A percentile compares a stretch with the other conserved stretches of the same genome.
Evolutionary conservation across 75 land plant species (phyloP).

Genomic region (Selaginella moellendorffii): DNA sequence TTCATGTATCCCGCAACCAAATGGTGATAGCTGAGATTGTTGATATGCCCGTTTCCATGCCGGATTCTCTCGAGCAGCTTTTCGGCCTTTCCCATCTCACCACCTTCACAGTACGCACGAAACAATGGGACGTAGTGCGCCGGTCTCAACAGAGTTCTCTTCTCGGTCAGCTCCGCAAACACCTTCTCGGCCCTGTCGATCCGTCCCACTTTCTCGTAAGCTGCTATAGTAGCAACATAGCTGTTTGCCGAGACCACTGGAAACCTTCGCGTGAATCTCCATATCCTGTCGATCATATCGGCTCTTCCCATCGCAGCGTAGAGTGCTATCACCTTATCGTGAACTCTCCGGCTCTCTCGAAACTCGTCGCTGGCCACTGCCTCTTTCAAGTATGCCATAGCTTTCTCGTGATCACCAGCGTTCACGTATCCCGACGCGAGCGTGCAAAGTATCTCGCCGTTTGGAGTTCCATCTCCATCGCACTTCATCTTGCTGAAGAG

Average conservation of each 20-base stretch:
- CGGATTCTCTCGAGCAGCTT: background rate
- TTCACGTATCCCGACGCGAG: background rate
- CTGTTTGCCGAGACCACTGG: background rate
- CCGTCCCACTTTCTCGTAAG: background rate
- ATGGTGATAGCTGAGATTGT: background rate
- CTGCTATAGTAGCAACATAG: background rate
- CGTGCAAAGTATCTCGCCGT: background rate
- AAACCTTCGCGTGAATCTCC: background rate
- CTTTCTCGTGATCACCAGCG: background rate
- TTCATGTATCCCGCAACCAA: background rate
- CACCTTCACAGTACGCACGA: background rate
- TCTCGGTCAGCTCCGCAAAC: background rate
- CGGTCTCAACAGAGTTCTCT: background rate
- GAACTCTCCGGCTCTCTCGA: background rate
- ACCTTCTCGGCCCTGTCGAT: background rate
- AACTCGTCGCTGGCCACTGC: background rate
- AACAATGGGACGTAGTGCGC: background rate
- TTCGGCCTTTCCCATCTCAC: background rate
- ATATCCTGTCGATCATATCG: background rate
- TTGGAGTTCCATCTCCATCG: background rate
- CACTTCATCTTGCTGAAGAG: background rate
- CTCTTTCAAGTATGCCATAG: background rate
- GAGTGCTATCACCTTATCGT: constrained; percentile 4
- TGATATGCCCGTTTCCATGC: background rate
- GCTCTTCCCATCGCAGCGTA: background rate